Evolutionary conservation across 2,329 filamentous ascomycete genomes (phyloP).

Genomic region (Alternaria rosae): DNA sequence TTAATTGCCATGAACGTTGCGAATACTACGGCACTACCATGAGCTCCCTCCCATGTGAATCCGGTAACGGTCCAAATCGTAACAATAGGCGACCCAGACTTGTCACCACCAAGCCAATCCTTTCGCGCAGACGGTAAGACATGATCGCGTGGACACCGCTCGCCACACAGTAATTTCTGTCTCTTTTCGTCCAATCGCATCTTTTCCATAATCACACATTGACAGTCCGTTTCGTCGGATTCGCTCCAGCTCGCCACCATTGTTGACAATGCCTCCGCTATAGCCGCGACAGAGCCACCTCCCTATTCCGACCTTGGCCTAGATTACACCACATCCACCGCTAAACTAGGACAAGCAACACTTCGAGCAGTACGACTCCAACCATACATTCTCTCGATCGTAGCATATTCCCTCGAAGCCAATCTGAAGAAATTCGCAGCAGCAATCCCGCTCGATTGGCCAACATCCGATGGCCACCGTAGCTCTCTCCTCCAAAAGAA

Average conservation of each 20-base stretch:
- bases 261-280: neutral
- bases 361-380: no score
- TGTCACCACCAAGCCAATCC: neutral
- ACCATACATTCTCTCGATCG: neutral
- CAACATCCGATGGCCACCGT: neutral
- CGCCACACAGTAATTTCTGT: neutral
- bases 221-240: neutral
- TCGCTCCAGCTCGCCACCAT: neutral
- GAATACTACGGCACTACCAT: neutral
- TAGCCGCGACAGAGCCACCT: no score
- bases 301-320: neutral
- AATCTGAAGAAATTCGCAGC: neutral
- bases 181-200: neutral
- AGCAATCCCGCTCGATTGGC: neutral
- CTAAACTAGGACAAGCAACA: neutral
- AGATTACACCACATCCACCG: no score
- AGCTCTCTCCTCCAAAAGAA: neutral
- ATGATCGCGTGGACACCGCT: neutral
- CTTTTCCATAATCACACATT: rapidly evolving
- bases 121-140: neutral
- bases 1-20: neutral
- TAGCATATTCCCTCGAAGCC: neutral
- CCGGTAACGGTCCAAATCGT: neutral
- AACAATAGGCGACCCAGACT: neutral
- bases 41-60: rapidly evolving